Conservation (phyloP, 495 filamentous ascomycete species). For the Daldinia concentrica region DNA sequence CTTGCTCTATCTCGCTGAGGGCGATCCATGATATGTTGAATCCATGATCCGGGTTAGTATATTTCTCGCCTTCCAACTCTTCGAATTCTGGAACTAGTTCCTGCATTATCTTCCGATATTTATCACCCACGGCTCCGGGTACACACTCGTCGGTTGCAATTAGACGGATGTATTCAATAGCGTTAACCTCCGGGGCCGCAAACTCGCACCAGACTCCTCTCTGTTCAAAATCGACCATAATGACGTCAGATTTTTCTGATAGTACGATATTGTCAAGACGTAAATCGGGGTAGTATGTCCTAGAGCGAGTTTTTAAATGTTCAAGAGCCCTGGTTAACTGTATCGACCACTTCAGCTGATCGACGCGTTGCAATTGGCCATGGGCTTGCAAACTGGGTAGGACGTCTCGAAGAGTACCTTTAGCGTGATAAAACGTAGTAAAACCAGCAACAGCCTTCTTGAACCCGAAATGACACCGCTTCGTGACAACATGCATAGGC, state of each 20-base stretch:
- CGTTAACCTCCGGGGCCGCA: conserved; percentile 60
- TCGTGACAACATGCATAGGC: conserved; percentile 57
- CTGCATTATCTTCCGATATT: conserved; percentile 48
- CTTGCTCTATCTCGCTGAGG: conserved; percentile 54
- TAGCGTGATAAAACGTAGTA: conserved; percentile 53
- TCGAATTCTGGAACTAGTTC: conserved; percentile 53
- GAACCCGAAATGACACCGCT: conserved; percentile 55
- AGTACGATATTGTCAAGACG: conserved; percentile 60
- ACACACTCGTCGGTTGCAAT: conserved; percentile 49
- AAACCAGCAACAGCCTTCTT: conserved; percentile 59
- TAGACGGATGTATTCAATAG: conserved; percentile 57
- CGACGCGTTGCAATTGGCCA: conserved; percentile 43
- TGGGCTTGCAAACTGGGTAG: conserved; percentile 55
- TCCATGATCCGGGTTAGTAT: conserved; percentile 49
- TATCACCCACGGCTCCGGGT: conserved; percentile 43
- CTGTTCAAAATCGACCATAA: conserved; percentile 65
- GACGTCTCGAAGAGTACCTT: conserved; percentile 55
- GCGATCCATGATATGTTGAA: conserved; percentile 60
- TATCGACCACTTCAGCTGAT: conserved; percentile 56
- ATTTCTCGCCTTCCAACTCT: conserved; percentile 48
- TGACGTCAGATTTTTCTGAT: conserved; percentile 48
- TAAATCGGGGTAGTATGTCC: conserved; percentile 60
- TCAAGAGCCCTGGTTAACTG: conserved; percentile 55
- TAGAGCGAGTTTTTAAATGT: conserved; percentile 49
- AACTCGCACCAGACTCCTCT: conserved; percentile 63